Base-by-base conservation (phyloP, 345 rosid species). In the Eucalyptus marginata region DNA sequence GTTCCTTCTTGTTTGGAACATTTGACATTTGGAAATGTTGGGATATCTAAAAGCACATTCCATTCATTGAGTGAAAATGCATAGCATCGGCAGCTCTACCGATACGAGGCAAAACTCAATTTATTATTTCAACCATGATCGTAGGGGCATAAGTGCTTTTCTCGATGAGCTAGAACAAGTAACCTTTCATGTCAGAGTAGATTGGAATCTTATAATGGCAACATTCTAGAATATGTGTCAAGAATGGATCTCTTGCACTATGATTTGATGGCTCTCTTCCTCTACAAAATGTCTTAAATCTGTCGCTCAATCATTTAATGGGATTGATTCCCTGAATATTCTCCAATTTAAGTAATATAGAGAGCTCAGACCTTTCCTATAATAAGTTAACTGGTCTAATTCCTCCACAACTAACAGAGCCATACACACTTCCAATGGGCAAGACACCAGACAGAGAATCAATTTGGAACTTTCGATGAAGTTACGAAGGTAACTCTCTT, bases 291-390 rank as follows among this genome's bases (percentile, higher is more conserved):
- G 68, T 88, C 13, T 36, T 92, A 36, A 91, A 92, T 81, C 49
- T 93, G 3, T 91, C 92, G 14, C 87, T 87, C 47, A 93, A 93
- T 18, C 52, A 80, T 1, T 87, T 92, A 15, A 49, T 49, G 3
- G 91, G 93, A 58, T 0, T 52, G 3, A 87, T 93, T 56, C 95
- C 92, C 25, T 4, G 2, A 12, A 89, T 90, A n/a, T 89, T 93
- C 84, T 91, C 90, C 44, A 52, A 88, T 22, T 24, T 90, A 4
- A 33, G 20, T n/a, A n/a, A n/a, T n/a, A n/a, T n/a, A n/a, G n/a
- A n/a, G n/a, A 92, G 92, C 14, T 76, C 89, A 51, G 94, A 91
- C 68, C 89, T 90, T 68, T 94, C 92, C 1, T 86, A 71, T 88
- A 91, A 93, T 89, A 50, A 87, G 40, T 91, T 93, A 83, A 43